Percentiles rank a stretch among this genome's conserved stretches.
Conservation (phyloP, 768 basidiomycete genomes). For the Lentinula detonsa region DNA sequence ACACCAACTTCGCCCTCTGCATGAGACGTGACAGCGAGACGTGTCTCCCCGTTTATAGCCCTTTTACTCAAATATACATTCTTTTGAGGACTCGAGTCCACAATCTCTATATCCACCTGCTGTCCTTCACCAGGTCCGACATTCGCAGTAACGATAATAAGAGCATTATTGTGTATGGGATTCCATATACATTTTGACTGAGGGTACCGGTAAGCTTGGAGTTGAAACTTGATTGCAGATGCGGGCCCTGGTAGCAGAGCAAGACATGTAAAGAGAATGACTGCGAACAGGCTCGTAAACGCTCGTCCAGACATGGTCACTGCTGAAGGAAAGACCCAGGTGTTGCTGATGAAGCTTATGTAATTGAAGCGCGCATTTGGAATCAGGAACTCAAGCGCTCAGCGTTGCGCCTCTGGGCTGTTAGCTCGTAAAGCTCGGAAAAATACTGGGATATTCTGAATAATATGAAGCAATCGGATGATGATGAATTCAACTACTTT, state of each 20-base stretch:
- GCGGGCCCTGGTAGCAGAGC: slow-evolving; percentile 10
- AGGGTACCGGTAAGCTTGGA: slow-evolving; percentile 70
- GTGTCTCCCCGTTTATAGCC: slow-evolving; percentile 83
- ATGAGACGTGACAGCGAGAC: slow-evolving; percentile 92
- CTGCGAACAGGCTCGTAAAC: not conserved
- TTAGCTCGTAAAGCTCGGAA: too few relatives aligned
- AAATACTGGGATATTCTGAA: too few relatives aligned
- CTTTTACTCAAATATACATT: slow-evolving; percentile 91
- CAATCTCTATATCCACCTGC: slow-evolving; percentile 89
- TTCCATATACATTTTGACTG: slow-evolving; percentile 93
- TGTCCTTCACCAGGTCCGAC: slow-evolving; percentile 71
- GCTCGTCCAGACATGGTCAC: not conserved
- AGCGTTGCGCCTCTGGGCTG: too few relatives aligned
- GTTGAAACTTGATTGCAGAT: slow-evolving; percentile 79
- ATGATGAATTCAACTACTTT: too few relatives aligned
- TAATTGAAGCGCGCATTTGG: too few relatives aligned
- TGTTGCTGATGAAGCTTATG: too few relatives aligned
- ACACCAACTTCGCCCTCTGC: slow-evolving; percentile 93
- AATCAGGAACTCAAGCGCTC: too few relatives aligned
- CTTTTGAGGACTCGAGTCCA: slow-evolving; percentile 78
- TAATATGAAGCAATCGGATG: too few relatives aligned
- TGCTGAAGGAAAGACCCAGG: too few relatives aligned
- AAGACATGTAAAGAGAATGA: slow-evolving; percentile 21
- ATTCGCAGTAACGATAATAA: slow-evolving; percentile 96
- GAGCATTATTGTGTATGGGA: slow-evolving; percentile 73